phyloP scores from a whole-genome alignment of 805 yeast genomes.

The Lipomyces chichibuensis region DNA sequence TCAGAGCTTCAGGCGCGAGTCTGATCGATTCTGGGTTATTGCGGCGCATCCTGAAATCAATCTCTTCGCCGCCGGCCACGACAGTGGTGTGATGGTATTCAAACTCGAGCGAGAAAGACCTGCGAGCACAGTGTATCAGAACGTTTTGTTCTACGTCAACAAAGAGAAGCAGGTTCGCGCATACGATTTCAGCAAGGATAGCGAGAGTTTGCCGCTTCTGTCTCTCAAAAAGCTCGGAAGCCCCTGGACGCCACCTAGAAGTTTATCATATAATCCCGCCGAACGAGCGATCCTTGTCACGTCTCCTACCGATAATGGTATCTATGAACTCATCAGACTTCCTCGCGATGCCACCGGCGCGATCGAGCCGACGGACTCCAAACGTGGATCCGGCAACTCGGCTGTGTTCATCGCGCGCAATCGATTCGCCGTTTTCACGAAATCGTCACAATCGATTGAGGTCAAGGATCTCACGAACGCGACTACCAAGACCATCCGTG shows the following conservation, averaged over 20 bases:
- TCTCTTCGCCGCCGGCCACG: constrained; percentile 91
- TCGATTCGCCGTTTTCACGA: constrained; percentile 81
- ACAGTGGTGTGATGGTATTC: constrained; percentile 96
- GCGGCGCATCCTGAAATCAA: constrained; percentile 88
- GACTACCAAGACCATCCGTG: constrained; percentile 75
- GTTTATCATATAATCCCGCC: constrained; percentile 87
- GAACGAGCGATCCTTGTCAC: constrained; percentile 85
- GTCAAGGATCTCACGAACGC: constrained; percentile 82
- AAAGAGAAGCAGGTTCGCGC: constrained; percentile 83
- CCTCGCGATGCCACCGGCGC: constrained; percentile 92
- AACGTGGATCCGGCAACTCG: constrained; percentile 78
- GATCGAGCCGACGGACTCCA: constrained; percentile 81
- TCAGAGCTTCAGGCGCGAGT: constrained; percentile 89
- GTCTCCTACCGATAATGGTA: constrained; percentile 61
- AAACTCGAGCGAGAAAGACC: constrained; percentile 97
- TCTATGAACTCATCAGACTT: constrained; percentile 72
- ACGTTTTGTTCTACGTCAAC: constrained; percentile 74
- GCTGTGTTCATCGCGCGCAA: constrained; percentile 94
- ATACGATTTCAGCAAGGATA: constrained; percentile 67
- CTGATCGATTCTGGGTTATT: constrained; percentile 92
- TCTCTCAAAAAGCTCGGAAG: constrained; percentile 83
- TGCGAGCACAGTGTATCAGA: constrained; percentile 73
- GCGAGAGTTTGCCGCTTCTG: constrained; percentile 73
- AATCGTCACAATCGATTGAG: constrained; percentile 65
- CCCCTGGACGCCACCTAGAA: constrained; percentile 82